Conservation (phyloP, 176 grass and related monocot species). For the Carex littledalei region DNA sequence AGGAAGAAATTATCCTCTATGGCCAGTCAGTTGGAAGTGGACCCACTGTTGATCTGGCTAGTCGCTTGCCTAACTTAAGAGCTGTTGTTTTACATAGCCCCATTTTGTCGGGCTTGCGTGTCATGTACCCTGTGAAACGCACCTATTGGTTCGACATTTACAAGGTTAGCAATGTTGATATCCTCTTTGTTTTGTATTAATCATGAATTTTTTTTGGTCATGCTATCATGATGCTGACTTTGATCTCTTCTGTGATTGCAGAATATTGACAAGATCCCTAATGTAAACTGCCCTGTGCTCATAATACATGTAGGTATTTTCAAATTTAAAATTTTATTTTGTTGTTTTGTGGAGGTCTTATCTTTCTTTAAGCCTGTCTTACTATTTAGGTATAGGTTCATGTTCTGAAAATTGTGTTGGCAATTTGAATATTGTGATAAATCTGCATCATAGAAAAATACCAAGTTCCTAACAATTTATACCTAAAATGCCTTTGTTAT, state of each 20-base stretch:
- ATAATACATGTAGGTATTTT: constrained; percentile 87
- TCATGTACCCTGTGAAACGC: constrained; percentile 91
- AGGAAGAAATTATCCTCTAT: constrained; percentile 90
- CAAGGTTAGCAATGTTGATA: constrained; percentile 54
- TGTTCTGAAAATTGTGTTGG: not conserved
- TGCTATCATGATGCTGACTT: constrained; percentile 19
- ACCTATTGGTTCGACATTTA: constrained; percentile 99
- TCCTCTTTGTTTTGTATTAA: constrained; percentile 14
- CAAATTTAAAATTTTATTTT: constrained; percentile 18
- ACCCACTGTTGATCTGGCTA: constrained; percentile 78
- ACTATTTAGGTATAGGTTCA: not conserved
- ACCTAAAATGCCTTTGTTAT: not conserved
- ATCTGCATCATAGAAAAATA: not conserved
- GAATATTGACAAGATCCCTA: constrained; percentile 95
- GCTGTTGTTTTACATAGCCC: constrained; percentile 87
- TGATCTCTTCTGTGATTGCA: constrained; percentile 29
- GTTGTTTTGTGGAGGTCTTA: not conserved
- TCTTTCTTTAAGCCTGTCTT: not conserved
- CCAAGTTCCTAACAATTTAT: not conserved
- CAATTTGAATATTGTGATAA: constrained; percentile 3
- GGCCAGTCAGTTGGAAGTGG: constrained; percentile 96
- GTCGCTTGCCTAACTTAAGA: constrained; percentile 46
- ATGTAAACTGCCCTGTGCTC: constrained; percentile 76
- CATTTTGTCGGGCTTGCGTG: constrained; percentile 83
- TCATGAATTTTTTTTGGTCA: not conserved